Evolutionary conservation across 257 asterid species (phyloP).

Genomic region (Przewalskia tangutica): DNA sequence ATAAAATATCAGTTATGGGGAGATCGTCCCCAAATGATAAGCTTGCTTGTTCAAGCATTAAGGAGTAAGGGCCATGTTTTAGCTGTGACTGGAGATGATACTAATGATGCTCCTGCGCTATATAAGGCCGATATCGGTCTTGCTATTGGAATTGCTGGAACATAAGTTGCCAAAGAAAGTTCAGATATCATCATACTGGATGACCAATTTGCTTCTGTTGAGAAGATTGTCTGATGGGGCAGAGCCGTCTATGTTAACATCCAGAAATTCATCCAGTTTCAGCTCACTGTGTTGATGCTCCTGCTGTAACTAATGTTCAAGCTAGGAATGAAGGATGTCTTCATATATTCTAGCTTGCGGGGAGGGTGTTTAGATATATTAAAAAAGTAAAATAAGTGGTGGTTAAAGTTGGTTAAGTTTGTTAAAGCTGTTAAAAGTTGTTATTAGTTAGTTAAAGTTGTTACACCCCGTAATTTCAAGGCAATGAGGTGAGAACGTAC

Average conservation of each 20-base stretch:
- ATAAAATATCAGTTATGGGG: slow-evolving; percentile 96
- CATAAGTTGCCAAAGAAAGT: slow-evolving; percentile 98
- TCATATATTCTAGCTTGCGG: too few relatives aligned
- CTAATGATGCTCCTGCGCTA: slow-evolving; percentile 98
- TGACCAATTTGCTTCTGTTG: slow-evolving; percentile 88
- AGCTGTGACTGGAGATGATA: slow-evolving; percentile 98
- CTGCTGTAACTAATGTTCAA: too few relatives aligned
- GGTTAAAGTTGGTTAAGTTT: too few relatives aligned
- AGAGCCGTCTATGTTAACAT: slow-evolving; percentile 93
- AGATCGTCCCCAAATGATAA: slow-evolving; percentile 97
- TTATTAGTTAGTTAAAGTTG: too few relatives aligned
- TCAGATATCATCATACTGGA: slow-evolving; percentile 96
- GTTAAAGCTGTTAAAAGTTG: too few relatives aligned
- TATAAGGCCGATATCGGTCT: slow-evolving; percentile 99
- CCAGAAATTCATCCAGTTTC: slow-evolving; percentile 96
- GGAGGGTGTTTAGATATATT: too few relatives aligned
- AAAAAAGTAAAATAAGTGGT: too few relatives aligned
- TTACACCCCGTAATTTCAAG: too few relatives aligned
- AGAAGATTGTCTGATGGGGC: slow-evolving; percentile 98
- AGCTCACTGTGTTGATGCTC: slow-evolving; percentile 95
- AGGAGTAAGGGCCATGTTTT: slow-evolving; percentile 87
- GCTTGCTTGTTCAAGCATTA: slow-evolving; percentile 86
- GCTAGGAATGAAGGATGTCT: too few relatives aligned
- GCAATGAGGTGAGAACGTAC: too few relatives aligned
- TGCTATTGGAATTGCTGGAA: slow-evolving; percentile 97